These are phyloP conservation scores for Rosa rugosa DNA, from an alignment of 306 rosid species.

Conservation along the genomic window DNA sequence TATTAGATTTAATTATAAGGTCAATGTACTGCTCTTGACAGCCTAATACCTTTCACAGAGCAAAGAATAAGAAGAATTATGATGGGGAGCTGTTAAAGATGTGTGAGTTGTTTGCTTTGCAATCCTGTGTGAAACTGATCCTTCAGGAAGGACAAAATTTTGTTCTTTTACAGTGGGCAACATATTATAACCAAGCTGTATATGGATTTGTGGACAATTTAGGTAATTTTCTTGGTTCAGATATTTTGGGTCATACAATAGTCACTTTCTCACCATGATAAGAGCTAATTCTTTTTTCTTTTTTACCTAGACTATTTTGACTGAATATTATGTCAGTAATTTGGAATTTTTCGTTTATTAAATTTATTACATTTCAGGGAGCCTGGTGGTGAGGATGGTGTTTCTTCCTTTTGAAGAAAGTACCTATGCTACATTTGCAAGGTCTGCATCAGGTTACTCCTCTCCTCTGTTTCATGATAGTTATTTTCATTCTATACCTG, in stretches of 20 bases:
- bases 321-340: neutral
- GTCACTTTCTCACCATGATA: conserved; percentile 17
- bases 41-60: conserved; percentile 44
- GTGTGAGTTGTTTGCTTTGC: conserved; percentile 81
- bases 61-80: conserved; percentile 51
- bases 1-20: neutral
- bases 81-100: conserved; percentile 77
- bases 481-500: neutral
- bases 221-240: conserved; percentile 44
- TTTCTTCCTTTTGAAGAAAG: conserved; percentile 99
- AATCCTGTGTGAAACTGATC: conserved; percentile 78
- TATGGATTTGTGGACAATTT: conserved; percentile 91
- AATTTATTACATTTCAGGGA: conserved; percentile 59
- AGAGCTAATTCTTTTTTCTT: neutral
- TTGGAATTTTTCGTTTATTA: conserved; percentile 7
- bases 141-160: conserved; percentile 99
- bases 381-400: conserved; percentile 90
- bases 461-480: conserved; percentile 32
- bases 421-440: conserved; percentile 85
- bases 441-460: conserved; percentile 94
- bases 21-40: conserved; percentile 15
- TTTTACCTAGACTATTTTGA: neutral
- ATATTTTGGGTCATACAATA: conserved; percentile 19
- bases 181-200: conserved; percentile 93
- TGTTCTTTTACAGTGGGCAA: conserved; percentile 90